phyloP scores from a whole-genome alignment of 768 basidiomycete genomes.

The Leucocoprinus leucothites region DNA sequence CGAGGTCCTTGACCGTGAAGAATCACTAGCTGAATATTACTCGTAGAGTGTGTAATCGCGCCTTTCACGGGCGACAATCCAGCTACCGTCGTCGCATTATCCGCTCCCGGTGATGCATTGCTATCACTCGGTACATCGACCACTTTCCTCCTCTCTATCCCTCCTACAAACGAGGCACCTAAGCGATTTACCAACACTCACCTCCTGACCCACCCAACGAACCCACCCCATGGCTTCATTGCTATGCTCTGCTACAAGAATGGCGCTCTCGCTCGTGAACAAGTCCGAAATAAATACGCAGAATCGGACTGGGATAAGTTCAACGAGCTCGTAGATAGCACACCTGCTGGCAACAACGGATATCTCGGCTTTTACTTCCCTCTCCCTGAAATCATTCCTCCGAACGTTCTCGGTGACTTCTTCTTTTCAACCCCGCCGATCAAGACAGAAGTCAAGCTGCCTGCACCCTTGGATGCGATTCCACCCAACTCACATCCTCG shows the following conservation, averaged over 20 bases:
- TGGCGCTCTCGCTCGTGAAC: constrained; percentile 77
- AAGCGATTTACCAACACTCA: constrained; percentile 74
- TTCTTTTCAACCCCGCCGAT: constrained; percentile 44
- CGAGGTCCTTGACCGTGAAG: background rate
- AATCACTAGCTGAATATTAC: background rate
- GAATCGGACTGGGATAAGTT: constrained; percentile 62
- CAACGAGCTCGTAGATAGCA: constrained; percentile 58
- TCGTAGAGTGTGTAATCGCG: constrained; percentile 68
- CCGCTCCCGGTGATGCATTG: constrained; percentile 76
- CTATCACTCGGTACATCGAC: constrained; percentile 89
- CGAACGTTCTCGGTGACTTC: constrained; percentile 69
- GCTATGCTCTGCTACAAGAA: constrained; percentile 94
- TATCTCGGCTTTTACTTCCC: constrained; percentile 77
- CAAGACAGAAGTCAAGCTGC: constrained; percentile 21
- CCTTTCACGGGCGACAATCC: constrained; percentile 93
- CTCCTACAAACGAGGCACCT: constrained; percentile 60
- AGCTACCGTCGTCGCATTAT: constrained; percentile 73
- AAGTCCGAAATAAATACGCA: constrained; percentile 66
- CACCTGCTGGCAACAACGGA: constrained; percentile 56
- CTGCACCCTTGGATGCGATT: constrained; percentile 31
- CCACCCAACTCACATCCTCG: constrained; percentile 57
- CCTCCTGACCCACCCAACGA: constrained; percentile 68
- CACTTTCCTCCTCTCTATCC: constrained; percentile 77
- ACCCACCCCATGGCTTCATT: constrained; percentile 57
- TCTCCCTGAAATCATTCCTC: constrained; percentile 85